Evolutionary conservation across 768 basidiomycete species (phyloP).

Genomic region (Leccinum arenicola): DNA sequence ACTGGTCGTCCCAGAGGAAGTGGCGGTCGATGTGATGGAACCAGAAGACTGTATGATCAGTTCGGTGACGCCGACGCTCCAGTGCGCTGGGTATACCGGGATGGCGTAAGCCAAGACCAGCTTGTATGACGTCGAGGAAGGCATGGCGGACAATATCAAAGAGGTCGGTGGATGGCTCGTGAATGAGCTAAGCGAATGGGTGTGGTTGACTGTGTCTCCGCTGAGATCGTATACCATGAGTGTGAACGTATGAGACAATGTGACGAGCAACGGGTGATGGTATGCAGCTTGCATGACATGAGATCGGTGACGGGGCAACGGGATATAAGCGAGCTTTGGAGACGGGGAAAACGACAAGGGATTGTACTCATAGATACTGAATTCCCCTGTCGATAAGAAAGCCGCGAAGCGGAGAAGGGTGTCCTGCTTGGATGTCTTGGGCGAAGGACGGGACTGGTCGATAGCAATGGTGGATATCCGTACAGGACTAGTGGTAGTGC

Average conservation of each 20-base stretch:
- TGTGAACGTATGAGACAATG: conserved; percentile 63
- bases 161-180: conserved; percentile 79
- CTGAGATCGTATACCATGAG: conserved; percentile 74
- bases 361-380: conserved; percentile 55
- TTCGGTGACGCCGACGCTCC: conserved; percentile 76
- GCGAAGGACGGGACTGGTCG: conserved; percentile 66
- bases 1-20: conserved; percentile 4
- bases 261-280: conserved; percentile 74
- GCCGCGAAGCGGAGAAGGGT: conserved; percentile 46
- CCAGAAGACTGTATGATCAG: conserved; percentile 53
- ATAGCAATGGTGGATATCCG: conserved; percentile 65
- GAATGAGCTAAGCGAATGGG: conserved; percentile 71
- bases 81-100: conserved; percentile 79
- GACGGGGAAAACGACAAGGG: conserved; percentile 42
- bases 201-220: conserved; percentile 46
- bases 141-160: conserved; percentile 64
- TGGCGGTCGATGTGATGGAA: conserved; percentile 8
- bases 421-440: conserved; percentile 27
- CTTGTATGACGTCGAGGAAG: conserved; percentile 59
- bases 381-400: conserved; percentile 70
- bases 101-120: conserved; percentile 71
- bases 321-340: conserved; percentile 46
- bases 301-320: conserved; percentile 39
- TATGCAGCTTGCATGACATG: conserved; percentile 67
- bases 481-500: conserved; percentile 25